A percentile compares a stretch with the other conserved stretches of the same genome.
Evolutionary conservation across 2,329 filamentous ascomycete species (phyloP).

Genomic region (Pleochaeta shiraiana): DNA sequence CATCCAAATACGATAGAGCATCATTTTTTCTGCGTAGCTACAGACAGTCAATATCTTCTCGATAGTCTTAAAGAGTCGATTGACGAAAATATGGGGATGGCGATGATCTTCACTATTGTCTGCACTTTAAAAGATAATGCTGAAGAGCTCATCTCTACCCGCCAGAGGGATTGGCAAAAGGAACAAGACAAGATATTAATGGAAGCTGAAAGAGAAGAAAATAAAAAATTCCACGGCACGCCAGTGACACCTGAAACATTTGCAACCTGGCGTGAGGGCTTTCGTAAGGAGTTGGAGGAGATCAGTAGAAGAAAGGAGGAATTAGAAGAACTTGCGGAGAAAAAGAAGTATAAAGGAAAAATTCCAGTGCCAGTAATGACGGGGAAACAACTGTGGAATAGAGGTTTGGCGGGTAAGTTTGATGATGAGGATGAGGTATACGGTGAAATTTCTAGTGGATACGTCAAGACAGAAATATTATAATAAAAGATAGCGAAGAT

Average conservation of each 20-base stretch:
- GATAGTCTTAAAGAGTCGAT: constrained; percentile 50
- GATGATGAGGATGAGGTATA: constrained; percentile 37
- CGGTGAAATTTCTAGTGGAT: no score
- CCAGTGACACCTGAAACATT: constrained; percentile 77
- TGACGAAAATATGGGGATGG: constrained; percentile 88
- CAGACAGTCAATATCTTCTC: constrained; percentile 58
- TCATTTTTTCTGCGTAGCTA: constrained; percentile 53
- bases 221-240: constrained; percentile 87
- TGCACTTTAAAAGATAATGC: constrained; percentile 73
- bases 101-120: constrained; percentile 88
- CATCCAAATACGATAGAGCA: constrained; percentile 49
- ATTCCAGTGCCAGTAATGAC: constrained; percentile 49
- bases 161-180: constrained; percentile 41
- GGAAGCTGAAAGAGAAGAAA: constrained; percentile 69
- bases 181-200: constrained; percentile 30
- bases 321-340: constrained; percentile 56
- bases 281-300: constrained; percentile 64
- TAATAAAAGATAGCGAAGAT: no score
- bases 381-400: constrained; percentile 59
- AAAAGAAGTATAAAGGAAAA: constrained; percentile 57
- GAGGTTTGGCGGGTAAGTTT: constrained; percentile 42
- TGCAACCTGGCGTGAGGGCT: constrained; percentile 57
- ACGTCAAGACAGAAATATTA: no score
- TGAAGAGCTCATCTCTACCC: constrained; percentile 61
- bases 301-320: constrained; percentile 44